Evolutionary conservation across 129 eudicot species (phyloP).

Genomic region (Lactuca saligna): DNA sequence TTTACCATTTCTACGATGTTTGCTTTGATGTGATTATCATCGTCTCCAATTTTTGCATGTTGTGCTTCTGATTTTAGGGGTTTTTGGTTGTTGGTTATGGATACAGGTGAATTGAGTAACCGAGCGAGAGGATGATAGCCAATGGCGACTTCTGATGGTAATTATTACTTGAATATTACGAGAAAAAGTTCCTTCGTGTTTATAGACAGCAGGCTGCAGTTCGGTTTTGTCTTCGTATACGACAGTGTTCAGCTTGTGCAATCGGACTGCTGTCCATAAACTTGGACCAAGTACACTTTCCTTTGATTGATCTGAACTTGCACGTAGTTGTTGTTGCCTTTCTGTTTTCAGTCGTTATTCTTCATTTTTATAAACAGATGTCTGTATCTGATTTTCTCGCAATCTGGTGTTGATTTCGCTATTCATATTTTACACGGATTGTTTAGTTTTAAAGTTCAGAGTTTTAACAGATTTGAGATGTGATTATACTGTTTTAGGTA

Average conservation of each 20-base stretch:
- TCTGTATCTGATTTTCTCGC: constrained; percentile 4
- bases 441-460: constrained; percentile 4
- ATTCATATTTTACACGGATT: background rate
- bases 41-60: background rate
- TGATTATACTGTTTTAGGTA: constrained; percentile 6
- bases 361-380: background rate
- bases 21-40: constrained; percentile 11
- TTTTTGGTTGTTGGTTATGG: constrained; percentile 7
- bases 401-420: background rate
- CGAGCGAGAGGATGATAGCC: constrained; percentile 24
- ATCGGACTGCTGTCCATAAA: background rate
- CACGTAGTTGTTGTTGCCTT: background rate
- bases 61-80: constrained; percentile 2
- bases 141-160: constrained; percentile 29
- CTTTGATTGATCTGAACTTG: background rate
- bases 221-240: background rate
- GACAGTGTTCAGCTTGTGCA: background rate
- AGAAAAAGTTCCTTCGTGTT: constrained; percentile 1
- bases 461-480: constrained; percentile 16
- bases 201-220: background rate
- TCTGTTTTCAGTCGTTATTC: constrained; percentile 10
- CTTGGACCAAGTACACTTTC: background rate
- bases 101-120: constrained; percentile 26
- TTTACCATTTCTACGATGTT: background rate
- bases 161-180: background rate